These are phyloP conservation scores for Scedosporium dehoogii DNA, from an alignment of 2,329 filamentous ascomycete species.

Conservation along the genomic window DNA sequence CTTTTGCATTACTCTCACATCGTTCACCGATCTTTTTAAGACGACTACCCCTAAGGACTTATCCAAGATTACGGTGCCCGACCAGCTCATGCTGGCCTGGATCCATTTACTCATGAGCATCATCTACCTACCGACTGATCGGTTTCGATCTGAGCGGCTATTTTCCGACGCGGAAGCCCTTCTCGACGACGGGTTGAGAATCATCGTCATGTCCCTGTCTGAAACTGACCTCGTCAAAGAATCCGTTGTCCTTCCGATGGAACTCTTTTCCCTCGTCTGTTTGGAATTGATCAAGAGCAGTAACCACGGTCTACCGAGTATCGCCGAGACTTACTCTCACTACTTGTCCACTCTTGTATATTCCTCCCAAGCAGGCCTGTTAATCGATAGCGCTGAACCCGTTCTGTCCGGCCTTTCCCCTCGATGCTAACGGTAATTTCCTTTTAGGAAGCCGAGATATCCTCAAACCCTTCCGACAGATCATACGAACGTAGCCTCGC, in stretches of 20 bases:
- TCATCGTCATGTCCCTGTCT: slow-evolving; percentile 24
- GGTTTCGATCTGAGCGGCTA: slow-evolving; percentile 17
- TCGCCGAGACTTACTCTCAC: slow-evolving; percentile 31
- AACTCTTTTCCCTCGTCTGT: slow-evolving; percentile 29
- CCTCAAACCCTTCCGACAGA: slow-evolving; percentile 27
- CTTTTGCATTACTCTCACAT: background rate
- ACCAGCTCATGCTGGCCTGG: slow-evolving; percentile 29
- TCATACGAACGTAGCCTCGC: slow-evolving; percentile 30
- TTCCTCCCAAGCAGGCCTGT: background rate
- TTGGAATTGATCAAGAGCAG: slow-evolving; percentile 22
- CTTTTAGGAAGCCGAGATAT: slow-evolving; percentile 28
- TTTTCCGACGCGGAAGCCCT: slow-evolving; percentile 20
- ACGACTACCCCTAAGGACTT: slow-evolving; percentile 18
- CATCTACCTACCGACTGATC: slow-evolving; percentile 16
- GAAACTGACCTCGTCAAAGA: slow-evolving; percentile 22
- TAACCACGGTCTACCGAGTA: slow-evolving; percentile 7
- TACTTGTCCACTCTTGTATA: slow-evolving; percentile 30
- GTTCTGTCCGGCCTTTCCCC: background rate
- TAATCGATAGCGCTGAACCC: background rate
- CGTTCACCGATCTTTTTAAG: slow-evolving; percentile 13
- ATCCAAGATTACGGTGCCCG: slow-evolving; percentile 21
- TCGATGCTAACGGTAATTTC: background rate
- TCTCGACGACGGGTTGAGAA: slow-evolving; percentile 24
- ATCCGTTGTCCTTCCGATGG: slow-evolving; percentile 29
- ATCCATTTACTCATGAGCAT: slow-evolving; percentile 29